These are phyloP conservation scores for Moringa oleifera DNA, from an alignment of 345 rosid species.

Conservation along the genomic window DNA sequence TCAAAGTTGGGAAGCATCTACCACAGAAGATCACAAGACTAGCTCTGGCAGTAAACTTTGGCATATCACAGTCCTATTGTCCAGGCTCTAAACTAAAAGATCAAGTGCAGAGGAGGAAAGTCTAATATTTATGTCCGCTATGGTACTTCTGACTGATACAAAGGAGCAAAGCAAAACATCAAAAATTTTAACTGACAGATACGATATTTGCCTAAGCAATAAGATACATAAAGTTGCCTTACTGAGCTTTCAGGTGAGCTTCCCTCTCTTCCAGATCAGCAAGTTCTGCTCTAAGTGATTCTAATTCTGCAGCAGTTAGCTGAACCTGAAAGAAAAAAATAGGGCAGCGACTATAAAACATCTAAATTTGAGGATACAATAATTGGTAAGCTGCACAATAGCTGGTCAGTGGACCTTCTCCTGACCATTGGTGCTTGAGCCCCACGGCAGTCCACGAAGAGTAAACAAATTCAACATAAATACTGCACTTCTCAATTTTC, in stretches of 20 bases:
- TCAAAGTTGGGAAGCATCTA: background rate
- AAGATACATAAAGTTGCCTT: constrained; percentile 26
- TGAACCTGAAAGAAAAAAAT: constrained; percentile 45
- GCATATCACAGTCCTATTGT: background rate
- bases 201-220: too few relatives aligned
- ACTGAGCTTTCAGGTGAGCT: constrained; percentile 88
- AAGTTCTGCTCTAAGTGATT: constrained; percentile 73
- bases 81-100: background rate
- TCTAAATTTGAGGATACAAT: constrained; percentile 8
- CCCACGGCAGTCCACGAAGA: constrained; percentile 73
- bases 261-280: constrained; percentile 86
- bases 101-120: background rate
- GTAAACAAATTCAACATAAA: constrained; percentile 73
- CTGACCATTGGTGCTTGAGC: constrained; percentile 48
- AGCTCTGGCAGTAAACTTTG: background rate
- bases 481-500: constrained; percentile 52
- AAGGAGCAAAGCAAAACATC: background rate
- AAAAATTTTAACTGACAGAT: too few relatives aligned
- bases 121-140: background rate
- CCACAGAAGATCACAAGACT: background rate
- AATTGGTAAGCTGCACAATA: constrained; percentile 4
- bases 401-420: constrained; percentile 52
- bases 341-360: constrained; percentile 10
- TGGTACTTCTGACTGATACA: background rate
- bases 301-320: constrained; percentile 66